Percentiles rank a stretch among this genome's conserved stretches.
Conservation (phyloP, 805 yeast species). For the Wickerhamomyces queroliae region DNA sequence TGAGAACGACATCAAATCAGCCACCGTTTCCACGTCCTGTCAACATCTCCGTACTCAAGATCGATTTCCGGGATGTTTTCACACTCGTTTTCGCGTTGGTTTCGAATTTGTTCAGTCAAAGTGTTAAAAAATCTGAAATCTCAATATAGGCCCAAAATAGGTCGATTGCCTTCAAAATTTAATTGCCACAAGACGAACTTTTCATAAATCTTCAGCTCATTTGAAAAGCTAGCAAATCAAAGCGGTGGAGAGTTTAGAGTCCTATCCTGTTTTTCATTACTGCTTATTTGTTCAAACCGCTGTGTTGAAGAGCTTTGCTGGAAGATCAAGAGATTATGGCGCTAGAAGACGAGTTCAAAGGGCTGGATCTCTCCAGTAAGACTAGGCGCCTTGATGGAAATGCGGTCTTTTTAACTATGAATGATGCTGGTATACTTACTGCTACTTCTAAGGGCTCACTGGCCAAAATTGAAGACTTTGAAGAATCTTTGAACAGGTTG, state of each 20-base stretch:
- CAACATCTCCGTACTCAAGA: background rate
- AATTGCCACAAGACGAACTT: no score
- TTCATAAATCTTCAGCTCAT: no score
- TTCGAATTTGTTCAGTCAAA: constrained; percentile 1
- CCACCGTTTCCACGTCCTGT: background rate
- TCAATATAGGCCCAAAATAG: background rate
- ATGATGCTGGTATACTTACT: background rate
- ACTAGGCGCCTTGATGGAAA: background rate
- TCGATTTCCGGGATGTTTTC: background rate
- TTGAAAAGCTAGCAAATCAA: background rate
- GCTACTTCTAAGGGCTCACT: background rate
- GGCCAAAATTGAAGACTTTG: background rate
- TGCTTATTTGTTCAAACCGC: no score
- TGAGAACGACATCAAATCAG: background rate
- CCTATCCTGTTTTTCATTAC: no score
- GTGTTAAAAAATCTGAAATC: background rate
- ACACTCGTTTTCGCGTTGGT: constrained; percentile 2
- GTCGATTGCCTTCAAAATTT: background rate
- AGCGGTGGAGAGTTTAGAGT: no score
- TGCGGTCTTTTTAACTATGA: background rate
- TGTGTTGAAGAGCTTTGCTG: no score
- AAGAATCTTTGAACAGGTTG: background rate
- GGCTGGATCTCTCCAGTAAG: background rate
- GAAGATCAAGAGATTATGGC: background rate
- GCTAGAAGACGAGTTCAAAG: background rate